Evolutionary conservation across 768 basidiomycete species (phyloP), one percentile per base, ranked within the genome.

Genomic region (Lactarius trivialis): DNA sequence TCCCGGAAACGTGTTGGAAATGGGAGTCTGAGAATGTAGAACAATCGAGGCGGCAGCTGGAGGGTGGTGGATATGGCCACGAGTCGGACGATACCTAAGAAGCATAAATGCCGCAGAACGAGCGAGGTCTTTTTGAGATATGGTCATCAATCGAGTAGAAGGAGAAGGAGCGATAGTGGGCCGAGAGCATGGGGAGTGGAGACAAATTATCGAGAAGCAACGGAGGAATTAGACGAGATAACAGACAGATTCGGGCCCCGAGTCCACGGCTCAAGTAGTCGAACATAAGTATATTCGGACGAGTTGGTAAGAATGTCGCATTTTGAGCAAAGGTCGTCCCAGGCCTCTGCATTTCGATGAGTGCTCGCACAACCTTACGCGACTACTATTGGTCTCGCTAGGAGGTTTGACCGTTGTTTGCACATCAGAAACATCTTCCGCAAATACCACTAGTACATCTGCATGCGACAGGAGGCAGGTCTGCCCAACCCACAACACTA

Each of bases 371-470:
- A 28, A 4, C 26, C 21, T 14, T 19, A 14, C 7, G 32, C 5
- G 21, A 19, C 19, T 19, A 19, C 39, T 39, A 21, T 14, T 7
- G 43, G n/a, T 58, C 66, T 26, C 49, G 59, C 63, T 12, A 34
- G 56, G 45, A 24, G 26, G 15, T 3, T 24, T 1, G n/a, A 36
- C 28, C 3, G 9, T 12, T 2, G 7, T 7, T 11, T 45, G 2
- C 15, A 58, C 57, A 1, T 50, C 54, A 4, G 49, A 55, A 9
- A 55, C 43, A 19, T 66, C 63, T 32, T 66, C 63, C 4, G 52
- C 65, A 8, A 66, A 14, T 1, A 59, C 60, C 4, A 48, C 60
- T 3, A 32, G 11, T 17, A 26, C 12, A 26, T 36, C 19, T 52
- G 24, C 7, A 30, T 4, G 17, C 5, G 28, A 32, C 32, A 9